Evolutionary conservation across 805 yeast species (phyloP).

Genomic region (Alloascoidea africana): DNA sequence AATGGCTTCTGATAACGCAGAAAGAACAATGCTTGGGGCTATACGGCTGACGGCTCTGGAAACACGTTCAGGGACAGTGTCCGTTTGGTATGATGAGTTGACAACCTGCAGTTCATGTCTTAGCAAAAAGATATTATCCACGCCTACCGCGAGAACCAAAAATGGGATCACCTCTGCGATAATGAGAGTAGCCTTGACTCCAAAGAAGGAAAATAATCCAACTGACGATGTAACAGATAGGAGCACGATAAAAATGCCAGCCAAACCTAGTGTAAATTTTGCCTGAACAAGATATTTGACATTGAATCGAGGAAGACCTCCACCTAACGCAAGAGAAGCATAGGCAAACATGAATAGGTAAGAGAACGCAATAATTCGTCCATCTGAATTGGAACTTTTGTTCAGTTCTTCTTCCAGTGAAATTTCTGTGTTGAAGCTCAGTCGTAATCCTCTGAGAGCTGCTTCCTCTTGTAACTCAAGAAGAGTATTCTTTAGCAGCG

Average conservation of each 20-base stretch:
- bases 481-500: constrained; percentile 41
- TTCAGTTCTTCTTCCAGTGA: constrained; percentile 78
- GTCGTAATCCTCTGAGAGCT: constrained; percentile 32
- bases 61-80: constrained; percentile 41
- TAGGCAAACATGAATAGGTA: constrained; percentile 79
- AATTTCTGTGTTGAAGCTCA: constrained; percentile 69
- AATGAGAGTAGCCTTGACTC: constrained; percentile 74
- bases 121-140: constrained; percentile 80
- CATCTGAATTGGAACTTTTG: constrained; percentile 69
- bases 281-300: constrained; percentile 24
- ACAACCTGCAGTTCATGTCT: constrained; percentile 61
- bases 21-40: constrained; percentile 77
- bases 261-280: constrained; percentile 60
- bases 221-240: constrained; percentile 72
- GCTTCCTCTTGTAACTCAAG: constrained; percentile 29
- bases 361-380: constrained; percentile 52
- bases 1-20: constrained; percentile 63
- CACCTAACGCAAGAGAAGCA: constrained; percentile 70
- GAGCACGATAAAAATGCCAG: constrained; percentile 74
- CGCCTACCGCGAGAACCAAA: constrained; percentile 86
- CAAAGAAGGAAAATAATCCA: constrained; percentile 64
- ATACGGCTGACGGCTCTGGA: constrained; percentile 52
- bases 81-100: constrained; percentile 28
- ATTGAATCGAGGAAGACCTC: constrained; percentile 28
- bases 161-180: constrained; percentile 96